Base-by-base conservation (phyloP, 192 early-diverging fungal genomes). In the Coemansia sp. region DNA sequence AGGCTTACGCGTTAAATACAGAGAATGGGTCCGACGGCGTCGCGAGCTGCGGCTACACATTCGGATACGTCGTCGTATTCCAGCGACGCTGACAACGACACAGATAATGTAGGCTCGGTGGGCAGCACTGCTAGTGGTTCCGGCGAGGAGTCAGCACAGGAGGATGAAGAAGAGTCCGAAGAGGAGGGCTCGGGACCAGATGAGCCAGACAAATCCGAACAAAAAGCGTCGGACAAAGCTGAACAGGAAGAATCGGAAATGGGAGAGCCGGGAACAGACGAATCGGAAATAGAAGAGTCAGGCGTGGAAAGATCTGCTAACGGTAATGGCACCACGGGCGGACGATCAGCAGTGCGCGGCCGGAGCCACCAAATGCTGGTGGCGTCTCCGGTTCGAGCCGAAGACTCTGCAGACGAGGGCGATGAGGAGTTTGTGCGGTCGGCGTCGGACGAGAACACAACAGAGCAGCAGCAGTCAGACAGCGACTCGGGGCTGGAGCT, bases 351-450 rank as follows among this genome's bases (percentile, higher is more conserved):
- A 50, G 28, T 27, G 25, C n/a, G 25, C 25, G 22, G 25, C 24
- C 22, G 46, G n/a, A 47, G 21, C 21, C 46, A 47, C 18, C 16
- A 23, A 28, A 27, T 8, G 16, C 48, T 8, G 28, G 24, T 11
- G 23, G 11, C 21, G 14, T 24, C 48, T 5, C 14, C 14, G 12
- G 24, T 27, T 7, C 48, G 4, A 10, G 16, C 8, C 10, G 56
- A 53, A 0, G 55, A 58, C 23, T 33, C 56, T 1, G 61, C 54
- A 12, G 56, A 70, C 27, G 59, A 56, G 28, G 61, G 56, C 35
- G 60, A 62, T 21, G 60, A 63, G 23, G 67, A 70, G 56, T 58
- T 64, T 58, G 61, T 63, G 32, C 58, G 62, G 44, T 40, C 35
- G 14, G 35, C n/a, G 14, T 40, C 35, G 5, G 35, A 40, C 35